Base-by-base conservation (phyloP, 345 rosid genomes). In the Cochlearia excelsa region DNA sequence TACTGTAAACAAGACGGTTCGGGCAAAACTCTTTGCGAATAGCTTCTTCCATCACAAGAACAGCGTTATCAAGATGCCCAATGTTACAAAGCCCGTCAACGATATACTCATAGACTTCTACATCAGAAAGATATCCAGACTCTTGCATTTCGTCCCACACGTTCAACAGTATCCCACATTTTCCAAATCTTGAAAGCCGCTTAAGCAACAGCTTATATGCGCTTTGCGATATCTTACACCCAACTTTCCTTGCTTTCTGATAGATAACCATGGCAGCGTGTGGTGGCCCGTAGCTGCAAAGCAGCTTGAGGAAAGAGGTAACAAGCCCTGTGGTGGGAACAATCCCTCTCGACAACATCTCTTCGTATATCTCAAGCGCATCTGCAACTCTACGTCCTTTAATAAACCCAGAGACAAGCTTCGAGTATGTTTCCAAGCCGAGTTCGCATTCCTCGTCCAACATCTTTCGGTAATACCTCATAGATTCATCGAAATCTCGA, bases 81-180 rank as follows among this genome's bases (percentile, higher is more conserved):
- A 83, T 67, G 73, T 81, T 86, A 80, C 93, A 88, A 27, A 92
- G 95, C 27, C 96, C 96, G 66, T 81, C 79, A 44, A 92, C 79
- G 10, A 92, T 78, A 46, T 75, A 75, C 54, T 88, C 96, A 43
- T 88, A 92, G 44, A 86, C 86, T 78, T 92, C 93, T 48, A 68
- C 69, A 16, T 88, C 96, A 0, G 81, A 77, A 56, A 74, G 26
- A 65, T 79, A 81, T 37, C 96, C 98, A 59, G 76, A 74, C 69
- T 78, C 86, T 71, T 86, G 88, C 95, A 86, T 86, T 71, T 92
- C 90, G 1, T 92, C 69, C 96, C 98, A 88, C 48, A 86, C n/a
- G 9, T 70, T 84, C 50, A 86, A 73, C 78, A 92, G 38, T 83
- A 83, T 82, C 59, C 98, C 96, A 51, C 93, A 86, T 78, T 92